Conservation (phyloP, 2,329 filamentous ascomycete species). For the Claviceps sp. region DNA sequence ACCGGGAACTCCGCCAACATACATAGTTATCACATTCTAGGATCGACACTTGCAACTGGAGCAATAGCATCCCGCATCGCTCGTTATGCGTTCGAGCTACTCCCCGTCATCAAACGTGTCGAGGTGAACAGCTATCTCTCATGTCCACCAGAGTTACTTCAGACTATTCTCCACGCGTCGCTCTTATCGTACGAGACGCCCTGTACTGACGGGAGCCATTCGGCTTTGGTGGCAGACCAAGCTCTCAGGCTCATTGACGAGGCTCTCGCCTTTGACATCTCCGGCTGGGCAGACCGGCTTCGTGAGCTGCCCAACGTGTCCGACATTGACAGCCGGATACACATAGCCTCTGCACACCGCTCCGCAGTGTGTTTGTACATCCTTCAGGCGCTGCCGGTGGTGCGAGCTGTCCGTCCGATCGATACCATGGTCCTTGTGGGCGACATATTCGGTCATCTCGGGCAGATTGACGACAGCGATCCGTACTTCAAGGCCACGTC, state of each 20-base stretch:
- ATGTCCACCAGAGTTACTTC: conserved; percentile 28
- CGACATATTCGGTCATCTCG: conserved; percentile 38
- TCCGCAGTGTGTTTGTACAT: conserved; percentile 35
- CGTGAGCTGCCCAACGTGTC: conserved; percentile 20
- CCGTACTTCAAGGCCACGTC: conserved; percentile 44
- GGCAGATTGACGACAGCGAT: conserved; percentile 31
- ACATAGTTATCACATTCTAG: conserved; percentile 27
- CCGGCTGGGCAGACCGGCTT: conserved; percentile 27
- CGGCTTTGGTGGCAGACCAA: conserved; percentile 20
- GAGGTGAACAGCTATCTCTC: conserved; percentile 30
- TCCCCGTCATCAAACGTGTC: conserved; percentile 27
- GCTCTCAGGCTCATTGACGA: conserved; percentile 27
- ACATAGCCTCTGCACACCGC: conserved; percentile 32
- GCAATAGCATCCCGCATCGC: conserved; percentile 25
- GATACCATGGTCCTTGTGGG: conserved; percentile 31
- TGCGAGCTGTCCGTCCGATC: conserved; percentile 22
- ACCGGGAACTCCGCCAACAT: not conserved
- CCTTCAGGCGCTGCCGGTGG: conserved; percentile 27
- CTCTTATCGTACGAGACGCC: conserved; percentile 27
- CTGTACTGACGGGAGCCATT: conserved; percentile 17
- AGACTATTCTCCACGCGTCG: conserved; percentile 31
- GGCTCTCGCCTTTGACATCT: conserved; percentile 28
- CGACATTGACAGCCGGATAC: conserved; percentile 28
- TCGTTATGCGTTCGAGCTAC: conserved; percentile 23
- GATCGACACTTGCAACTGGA: conserved; percentile 23